A percentile compares a stretch with the other conserved stretches of the same genome.
These are phyloP conservation scores for Colletotrichum nymphaeae DNA, from an alignment of 2,329 filamentous ascomycete species.

Conservation along the genomic window DNA sequence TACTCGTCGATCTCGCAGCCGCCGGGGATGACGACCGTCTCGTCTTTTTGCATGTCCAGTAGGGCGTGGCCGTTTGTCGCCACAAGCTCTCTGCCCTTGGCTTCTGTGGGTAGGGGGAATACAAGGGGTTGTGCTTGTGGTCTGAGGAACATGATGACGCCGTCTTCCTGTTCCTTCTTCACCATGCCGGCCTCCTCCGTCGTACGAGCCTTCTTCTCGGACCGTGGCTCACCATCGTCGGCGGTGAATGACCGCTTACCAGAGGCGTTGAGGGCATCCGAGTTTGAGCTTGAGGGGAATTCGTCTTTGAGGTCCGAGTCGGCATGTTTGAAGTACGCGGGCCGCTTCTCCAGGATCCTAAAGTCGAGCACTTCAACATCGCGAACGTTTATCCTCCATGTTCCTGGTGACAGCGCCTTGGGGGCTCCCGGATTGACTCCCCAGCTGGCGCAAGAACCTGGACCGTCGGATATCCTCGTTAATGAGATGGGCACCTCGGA, in stretches of 20 bases:
- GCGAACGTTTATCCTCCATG: slow-evolving; percentile 66
- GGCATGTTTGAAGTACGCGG: slow-evolving; percentile 51
- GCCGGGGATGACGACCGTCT: slow-evolving; percentile 61
- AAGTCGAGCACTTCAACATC: slow-evolving; percentile 66
- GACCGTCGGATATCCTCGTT: slow-evolving; percentile 55
- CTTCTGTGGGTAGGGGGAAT: slow-evolving; percentile 61
- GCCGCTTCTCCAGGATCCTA: slow-evolving; percentile 66
- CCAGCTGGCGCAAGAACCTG: slow-evolving; percentile 47
- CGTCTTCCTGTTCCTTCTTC: slow-evolving; percentile 51
- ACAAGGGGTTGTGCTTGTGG: slow-evolving; percentile 62
- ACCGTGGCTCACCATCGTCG: slow-evolving; percentile 53
- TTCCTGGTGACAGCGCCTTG: slow-evolving; percentile 63
- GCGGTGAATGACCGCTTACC: slow-evolving; percentile 62
- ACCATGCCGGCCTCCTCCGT: slow-evolving; percentile 44
- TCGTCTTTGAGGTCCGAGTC: slow-evolving; percentile 32
- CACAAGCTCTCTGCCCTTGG: slow-evolving; percentile 59
- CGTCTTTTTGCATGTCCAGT: slow-evolving; percentile 60
- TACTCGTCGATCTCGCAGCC: slow-evolving; percentile 65
- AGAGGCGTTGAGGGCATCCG: slow-evolving; percentile 55
- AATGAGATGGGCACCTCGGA: slow-evolving; percentile 66
- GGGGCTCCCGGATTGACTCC: slow-evolving; percentile 55
- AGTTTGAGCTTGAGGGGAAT: slow-evolving; percentile 41
- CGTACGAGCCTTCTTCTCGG: slow-evolving; percentile 56
- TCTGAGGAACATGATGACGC: slow-evolving; percentile 67
- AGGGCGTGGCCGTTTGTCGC: slow-evolving; percentile 60